Evolutionary conservation across 495 filamentous ascomycete species (phyloP).

Genomic region (Cercophora sp.): DNA sequence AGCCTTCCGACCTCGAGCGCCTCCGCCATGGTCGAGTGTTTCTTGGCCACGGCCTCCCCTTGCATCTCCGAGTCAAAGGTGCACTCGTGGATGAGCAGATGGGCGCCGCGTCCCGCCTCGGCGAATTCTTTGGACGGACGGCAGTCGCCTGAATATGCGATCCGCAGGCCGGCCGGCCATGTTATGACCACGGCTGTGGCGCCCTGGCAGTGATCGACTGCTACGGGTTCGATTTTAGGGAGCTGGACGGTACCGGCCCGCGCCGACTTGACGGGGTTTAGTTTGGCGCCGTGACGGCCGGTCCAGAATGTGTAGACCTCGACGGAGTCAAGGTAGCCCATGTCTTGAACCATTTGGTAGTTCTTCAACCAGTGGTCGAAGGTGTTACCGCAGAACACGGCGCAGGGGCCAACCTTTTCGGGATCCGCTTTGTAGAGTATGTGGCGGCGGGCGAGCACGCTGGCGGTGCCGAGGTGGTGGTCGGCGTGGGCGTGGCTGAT

Average conservation of each 20-base stretch:
- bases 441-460: conserved; percentile 73
- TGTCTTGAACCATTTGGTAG: conserved; percentile 72
- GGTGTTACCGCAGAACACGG: conserved; percentile 27
- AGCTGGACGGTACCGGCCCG: conserved; percentile 34
- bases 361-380: conserved; percentile 75
- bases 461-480: conserved; percentile 81
- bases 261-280: background rate
- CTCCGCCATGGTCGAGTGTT: conserved; percentile 80
- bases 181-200: conserved; percentile 72
- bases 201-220: conserved; percentile 74
- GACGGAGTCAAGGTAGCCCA: conserved; percentile 51
- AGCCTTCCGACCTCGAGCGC: conserved; percentile 69
- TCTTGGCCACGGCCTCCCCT: conserved; percentile 80
- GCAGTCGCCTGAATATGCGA: conserved; percentile 91
- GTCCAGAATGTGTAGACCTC: conserved; percentile 29
- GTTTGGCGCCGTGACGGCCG: too few relatives aligned
- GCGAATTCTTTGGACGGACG: conserved; percentile 69
- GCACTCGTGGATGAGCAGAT: conserved; percentile 88
- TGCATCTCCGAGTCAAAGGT: conserved; percentile 84
- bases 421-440: conserved; percentile 25
- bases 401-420: background rate
- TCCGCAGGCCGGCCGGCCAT: conserved; percentile 75
- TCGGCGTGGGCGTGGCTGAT: conserved; percentile 96
- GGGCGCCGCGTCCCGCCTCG: conserved; percentile 65
- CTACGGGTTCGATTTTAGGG: conserved; percentile 50